Percentiles rank a stretch among this genome's conserved stretches.
Evolutionary conservation across 192 early-diverging fungal species (phyloP).

Genomic region (Backusella morwellensis): DNA sequence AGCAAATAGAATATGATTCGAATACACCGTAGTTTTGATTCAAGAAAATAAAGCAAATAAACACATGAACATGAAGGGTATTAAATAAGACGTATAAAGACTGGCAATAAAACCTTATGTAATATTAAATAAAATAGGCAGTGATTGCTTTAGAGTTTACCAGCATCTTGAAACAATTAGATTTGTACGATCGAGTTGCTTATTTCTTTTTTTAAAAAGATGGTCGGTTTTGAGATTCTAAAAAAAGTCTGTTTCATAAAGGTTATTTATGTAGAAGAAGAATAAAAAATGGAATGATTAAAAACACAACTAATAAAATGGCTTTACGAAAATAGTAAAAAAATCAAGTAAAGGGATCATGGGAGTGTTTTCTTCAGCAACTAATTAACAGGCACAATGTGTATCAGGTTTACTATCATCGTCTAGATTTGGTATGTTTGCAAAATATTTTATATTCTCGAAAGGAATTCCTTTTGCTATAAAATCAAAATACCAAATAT

Average conservation of each 20-base stretch:
- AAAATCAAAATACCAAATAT: background rate
- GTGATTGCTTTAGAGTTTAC: background rate
- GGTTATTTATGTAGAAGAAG: background rate
- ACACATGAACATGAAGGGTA: background rate
- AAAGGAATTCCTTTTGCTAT: slow-evolving; percentile 27
- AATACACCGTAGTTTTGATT: background rate
- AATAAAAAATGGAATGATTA: background rate
- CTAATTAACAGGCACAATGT: background rate
- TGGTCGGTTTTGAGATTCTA: background rate
- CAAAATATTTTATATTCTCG: slow-evolving; percentile 23
- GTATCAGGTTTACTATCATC: background rate
- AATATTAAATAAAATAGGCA: background rate
- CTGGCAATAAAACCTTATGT: background rate
- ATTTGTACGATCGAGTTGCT: background rate
- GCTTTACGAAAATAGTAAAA: background rate
- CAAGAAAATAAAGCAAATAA: background rate
- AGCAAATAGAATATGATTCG: background rate
- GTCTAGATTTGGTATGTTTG: background rate
- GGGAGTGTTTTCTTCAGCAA: background rate
- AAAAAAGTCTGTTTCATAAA: background rate
- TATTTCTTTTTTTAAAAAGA: background rate
- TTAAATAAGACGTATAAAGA: background rate
- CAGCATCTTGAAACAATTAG: background rate
- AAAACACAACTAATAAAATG: background rate
- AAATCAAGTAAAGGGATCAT: background rate